Conservation (phyloP, 192 early-diverging fungal species). For the Coemansia sp. region DNA sequence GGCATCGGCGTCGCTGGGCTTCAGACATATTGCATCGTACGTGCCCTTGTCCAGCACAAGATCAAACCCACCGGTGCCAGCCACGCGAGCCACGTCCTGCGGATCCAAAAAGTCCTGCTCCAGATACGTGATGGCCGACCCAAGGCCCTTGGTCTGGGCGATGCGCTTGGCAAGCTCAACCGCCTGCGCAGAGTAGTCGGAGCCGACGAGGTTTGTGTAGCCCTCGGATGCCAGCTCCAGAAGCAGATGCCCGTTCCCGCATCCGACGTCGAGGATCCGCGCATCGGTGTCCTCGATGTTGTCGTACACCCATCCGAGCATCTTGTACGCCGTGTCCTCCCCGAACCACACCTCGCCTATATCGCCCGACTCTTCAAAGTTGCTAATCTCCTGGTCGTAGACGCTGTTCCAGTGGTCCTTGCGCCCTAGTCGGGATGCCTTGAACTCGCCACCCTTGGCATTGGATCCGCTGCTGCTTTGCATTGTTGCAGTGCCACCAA, state of each 20-base stretch:
- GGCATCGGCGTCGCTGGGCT: constrained; percentile 49
- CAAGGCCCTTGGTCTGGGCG: constrained; percentile 48
- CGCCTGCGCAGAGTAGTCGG: constrained; percentile 83
- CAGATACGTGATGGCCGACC: constrained; percentile 54
- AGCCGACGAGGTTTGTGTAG: constrained; percentile 73
- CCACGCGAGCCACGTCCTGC: constrained; percentile 45
- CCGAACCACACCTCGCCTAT: constrained; percentile 96
- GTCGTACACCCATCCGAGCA: constrained; percentile 81
- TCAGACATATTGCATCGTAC: constrained; percentile 87
- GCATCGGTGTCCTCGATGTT: constrained; percentile 27
- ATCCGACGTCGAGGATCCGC: constrained; percentile 81
- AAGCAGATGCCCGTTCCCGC: constrained; percentile 91
- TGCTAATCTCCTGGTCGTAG: constrained; percentile 77
- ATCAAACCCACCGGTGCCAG: constrained; percentile 39
- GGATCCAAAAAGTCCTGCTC: constrained; percentile 63
- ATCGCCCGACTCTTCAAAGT: constrained; percentile 82
- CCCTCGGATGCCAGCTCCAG: constrained; percentile 70
- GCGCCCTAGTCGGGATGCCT: constrained; percentile 45
- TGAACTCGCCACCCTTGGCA: constrained; percentile 10
- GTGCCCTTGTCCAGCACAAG: constrained; percentile 92
- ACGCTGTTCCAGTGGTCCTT: constrained; percentile 77
- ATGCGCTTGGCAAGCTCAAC: constrained; percentile 72
- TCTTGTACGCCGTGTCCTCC: constrained; percentile 77
- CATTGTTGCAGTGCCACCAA: not conserved
- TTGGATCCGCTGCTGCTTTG: not conserved